Evolutionary conservation across 768 basidiomycete genomes (phyloP).

Genomic region (Kwoniella shandongensis): DNA sequence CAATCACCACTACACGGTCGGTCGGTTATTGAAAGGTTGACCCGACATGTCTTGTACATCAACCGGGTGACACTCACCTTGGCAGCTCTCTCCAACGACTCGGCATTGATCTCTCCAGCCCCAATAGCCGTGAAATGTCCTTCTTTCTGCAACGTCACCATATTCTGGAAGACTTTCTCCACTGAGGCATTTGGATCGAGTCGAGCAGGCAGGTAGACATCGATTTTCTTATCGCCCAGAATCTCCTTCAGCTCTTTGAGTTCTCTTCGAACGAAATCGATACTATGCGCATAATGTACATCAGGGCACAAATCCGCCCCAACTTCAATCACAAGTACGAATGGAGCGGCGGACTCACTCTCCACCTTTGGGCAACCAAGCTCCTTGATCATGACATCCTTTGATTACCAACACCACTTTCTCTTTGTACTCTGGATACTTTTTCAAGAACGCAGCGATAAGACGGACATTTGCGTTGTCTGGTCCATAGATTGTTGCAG

Average conservation of each 20-base stretch:
- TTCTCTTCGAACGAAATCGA: conserved; percentile 58
- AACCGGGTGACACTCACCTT: conserved; percentile 46
- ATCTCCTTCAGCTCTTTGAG: conserved; percentile 57
- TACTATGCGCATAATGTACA: conserved; percentile 7
- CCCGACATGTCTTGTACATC: not conserved
- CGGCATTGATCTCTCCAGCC: conserved; percentile 36
- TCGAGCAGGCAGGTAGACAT: conserved; percentile 57
- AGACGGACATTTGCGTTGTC: conserved; percentile 58
- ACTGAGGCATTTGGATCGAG: conserved; percentile 33
- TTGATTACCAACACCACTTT: conserved; percentile 60
- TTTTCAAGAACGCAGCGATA: conserved; percentile 59
- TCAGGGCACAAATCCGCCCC: not conserved
- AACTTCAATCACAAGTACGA: not conserved
- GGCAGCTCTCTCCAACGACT: conserved; percentile 57
- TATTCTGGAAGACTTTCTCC: conserved; percentile 56
- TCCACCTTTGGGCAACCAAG: not conserved
- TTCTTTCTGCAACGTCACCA: conserved; percentile 59
- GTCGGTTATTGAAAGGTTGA: not conserved
- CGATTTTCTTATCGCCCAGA: conserved; percentile 63
- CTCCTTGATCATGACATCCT: conserved; percentile 47
- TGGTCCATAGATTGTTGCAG: conserved; percentile 63
- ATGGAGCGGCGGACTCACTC: too few relatives aligned
- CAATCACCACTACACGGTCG: too few relatives aligned
- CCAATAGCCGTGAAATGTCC: conserved; percentile 57
- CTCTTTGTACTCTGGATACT: conserved; percentile 55